Conservation (phyloP, 2,329 filamentous ascomycete genomes). For the Cercospora canescens region DNA sequence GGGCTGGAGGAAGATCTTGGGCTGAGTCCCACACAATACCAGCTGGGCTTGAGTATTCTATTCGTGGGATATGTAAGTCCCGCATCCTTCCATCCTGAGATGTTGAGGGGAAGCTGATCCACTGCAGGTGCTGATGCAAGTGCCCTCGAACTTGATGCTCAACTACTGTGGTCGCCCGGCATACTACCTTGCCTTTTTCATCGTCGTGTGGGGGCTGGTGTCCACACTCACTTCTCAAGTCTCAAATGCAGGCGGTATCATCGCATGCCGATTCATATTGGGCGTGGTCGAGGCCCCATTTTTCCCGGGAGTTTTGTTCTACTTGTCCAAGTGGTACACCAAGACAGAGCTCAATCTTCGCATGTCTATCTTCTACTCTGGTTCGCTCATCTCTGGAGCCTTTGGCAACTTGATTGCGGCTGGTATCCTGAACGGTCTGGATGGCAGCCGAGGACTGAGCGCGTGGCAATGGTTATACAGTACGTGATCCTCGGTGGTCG, state of each 20-base stretch:
- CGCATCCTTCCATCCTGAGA: neutral
- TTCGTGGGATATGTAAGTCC: constrained; percentile 60
- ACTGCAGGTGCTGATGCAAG: constrained; percentile 37
- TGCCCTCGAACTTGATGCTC: constrained; percentile 71
- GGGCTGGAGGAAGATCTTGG: constrained; percentile 63
- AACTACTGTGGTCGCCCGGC: constrained; percentile 65
- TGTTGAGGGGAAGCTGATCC: constrained; percentile 1
- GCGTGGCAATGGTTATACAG: constrained; percentile 52
- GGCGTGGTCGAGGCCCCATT: constrained; percentile 62
- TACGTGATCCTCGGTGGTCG: neutral
- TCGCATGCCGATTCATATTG: constrained; percentile 57
- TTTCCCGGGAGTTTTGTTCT: constrained; percentile 53
- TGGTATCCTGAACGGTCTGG: constrained; percentile 67
- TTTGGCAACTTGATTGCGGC: constrained; percentile 64
- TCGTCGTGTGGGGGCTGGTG: constrained; percentile 74
- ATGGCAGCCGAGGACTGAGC: constrained; percentile 55
- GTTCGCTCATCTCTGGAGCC: constrained; percentile 68
- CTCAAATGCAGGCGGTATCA: constrained; percentile 28
- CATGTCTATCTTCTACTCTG: constrained; percentile 67
- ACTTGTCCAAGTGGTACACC: constrained; percentile 67
- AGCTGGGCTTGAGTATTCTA: constrained; percentile 58
- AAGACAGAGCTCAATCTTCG: constrained; percentile 66
- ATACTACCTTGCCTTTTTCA: constrained; percentile 68
- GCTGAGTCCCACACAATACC: constrained; percentile 61
- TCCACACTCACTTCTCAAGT: constrained; percentile 48